Percentiles rank a stretch among this genome's conserved stretches.
Evolutionary conservation across 805 yeast genomes (phyloP).

Genomic region (Trichomonascus vanleenenianus): DNA sequence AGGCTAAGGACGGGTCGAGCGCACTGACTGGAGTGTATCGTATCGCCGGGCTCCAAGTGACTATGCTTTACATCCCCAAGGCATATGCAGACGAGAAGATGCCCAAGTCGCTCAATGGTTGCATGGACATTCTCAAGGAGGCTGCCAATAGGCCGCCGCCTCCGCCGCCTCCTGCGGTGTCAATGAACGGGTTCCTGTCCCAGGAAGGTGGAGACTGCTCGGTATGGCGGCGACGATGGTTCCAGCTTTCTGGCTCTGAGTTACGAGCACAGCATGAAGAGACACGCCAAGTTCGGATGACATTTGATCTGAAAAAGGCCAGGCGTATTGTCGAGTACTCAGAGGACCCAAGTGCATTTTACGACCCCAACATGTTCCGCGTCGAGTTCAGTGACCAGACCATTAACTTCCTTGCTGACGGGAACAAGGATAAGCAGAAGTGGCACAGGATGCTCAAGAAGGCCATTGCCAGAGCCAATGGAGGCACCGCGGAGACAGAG

Average conservation of each 20-base stretch:
- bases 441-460: background rate
- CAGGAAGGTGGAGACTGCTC: slow-evolving; percentile 91
- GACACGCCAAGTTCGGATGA: slow-evolving; percentile 9
- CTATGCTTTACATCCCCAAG: slow-evolving; percentile 53
- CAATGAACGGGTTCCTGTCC: slow-evolving; percentile 53
- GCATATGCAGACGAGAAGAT: slow-evolving; percentile 29
- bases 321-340: slow-evolving; percentile 26
- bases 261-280: slow-evolving; percentile 66
- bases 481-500: no score
- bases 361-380: background rate
- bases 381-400: background rate
- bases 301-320: slow-evolving; percentile 18
- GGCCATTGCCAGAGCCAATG: background rate
- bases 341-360: background rate
- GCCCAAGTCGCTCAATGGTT: slow-evolving; percentile 40
- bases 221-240: slow-evolving; percentile 63
- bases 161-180: no score
- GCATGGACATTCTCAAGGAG: slow-evolving; percentile 29
- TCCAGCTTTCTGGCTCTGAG: slow-evolving; percentile 60
- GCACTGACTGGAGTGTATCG: slow-evolving; percentile 14
- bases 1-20: background rate
- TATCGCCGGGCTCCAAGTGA: slow-evolving; percentile 48
- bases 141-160: slow-evolving; percentile 1
- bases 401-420: slow-evolving; percentile 1
- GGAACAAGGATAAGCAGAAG: background rate